Percentiles rank a stretch among this genome's conserved stretches.
Evolutionary conservation across 306 rosid genomes (phyloP).

Genomic region (Quercus ilex): DNA sequence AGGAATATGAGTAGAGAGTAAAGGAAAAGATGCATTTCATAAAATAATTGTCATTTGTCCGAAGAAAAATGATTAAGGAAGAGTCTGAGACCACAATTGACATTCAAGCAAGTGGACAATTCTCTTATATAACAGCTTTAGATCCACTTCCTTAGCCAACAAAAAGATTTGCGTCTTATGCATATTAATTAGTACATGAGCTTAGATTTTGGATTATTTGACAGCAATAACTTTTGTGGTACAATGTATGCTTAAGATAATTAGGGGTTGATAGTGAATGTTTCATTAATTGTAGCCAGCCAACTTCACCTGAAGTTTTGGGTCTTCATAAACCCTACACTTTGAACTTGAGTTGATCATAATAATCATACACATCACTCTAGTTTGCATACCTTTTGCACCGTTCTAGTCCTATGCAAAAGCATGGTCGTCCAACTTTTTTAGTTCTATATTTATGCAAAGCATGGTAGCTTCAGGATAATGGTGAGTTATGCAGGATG

Average conservation of each 20-base stretch:
- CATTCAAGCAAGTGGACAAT: background rate
- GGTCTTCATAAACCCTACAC: too few species aligned
- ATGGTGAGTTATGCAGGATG: background rate
- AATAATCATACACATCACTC: too few species aligned
- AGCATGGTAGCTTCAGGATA: background rate
- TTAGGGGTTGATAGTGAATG: background rate
- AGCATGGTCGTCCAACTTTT: too few species aligned
- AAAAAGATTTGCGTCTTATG: background rate
- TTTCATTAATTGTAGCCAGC: too few species aligned
- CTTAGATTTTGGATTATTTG: background rate
- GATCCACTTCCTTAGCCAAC: background rate
- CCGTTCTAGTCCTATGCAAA: too few species aligned
- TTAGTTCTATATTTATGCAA: background rate
- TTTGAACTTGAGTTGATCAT: too few species aligned
- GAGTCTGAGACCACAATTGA: background rate
- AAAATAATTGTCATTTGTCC: too few species aligned
- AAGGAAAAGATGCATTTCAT: too few species aligned
- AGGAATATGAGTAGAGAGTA: too few species aligned
- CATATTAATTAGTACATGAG: background rate
- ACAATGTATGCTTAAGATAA: background rate
- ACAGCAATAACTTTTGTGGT: background rate
- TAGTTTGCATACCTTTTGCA: too few species aligned
- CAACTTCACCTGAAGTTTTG: too few species aligned
- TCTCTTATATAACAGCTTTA: background rate
- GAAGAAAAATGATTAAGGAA: background rate